These are phyloP conservation scores for Mycena filopes DNA, from an alignment of 768 basidiomycete genomes.

Conservation along the genomic window DNA sequence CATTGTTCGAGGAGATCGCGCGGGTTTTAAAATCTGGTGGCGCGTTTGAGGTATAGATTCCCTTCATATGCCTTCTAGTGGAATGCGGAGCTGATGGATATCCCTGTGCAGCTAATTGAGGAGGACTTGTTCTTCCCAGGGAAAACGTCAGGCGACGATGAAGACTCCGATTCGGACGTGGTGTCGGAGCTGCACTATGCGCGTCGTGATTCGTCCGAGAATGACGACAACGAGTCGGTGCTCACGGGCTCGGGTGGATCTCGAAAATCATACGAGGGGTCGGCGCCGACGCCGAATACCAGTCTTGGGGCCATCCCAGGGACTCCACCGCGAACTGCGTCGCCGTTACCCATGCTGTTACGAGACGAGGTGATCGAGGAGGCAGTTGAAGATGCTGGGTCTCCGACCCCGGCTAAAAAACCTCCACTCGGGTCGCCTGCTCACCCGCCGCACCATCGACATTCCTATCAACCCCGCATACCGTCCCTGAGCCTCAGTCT, in stretches of 20 bases:
- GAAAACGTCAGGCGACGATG: constrained; percentile 49
- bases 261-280: constrained; percentile 28
- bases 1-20: constrained; percentile 72
- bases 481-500: background rate
- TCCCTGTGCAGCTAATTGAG: constrained; percentile 65
- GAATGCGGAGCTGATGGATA: background rate
- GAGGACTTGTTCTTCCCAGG: constrained; percentile 83
- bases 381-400: constrained; percentile 29
- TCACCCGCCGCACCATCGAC: constrained; percentile 17
- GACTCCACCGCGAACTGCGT: constrained; percentile 39
- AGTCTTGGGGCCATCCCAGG: constrained; percentile 32
- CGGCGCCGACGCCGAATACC: constrained; percentile 31
- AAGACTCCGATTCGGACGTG: constrained; percentile 40
- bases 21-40: constrained; percentile 81
- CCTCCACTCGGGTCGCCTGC: constrained; percentile 17
- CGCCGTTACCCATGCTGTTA: constrained; percentile 33
- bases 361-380: constrained; percentile 35
- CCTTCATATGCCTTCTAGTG: constrained; percentile 12
- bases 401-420: constrained; percentile 34
- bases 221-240: constrained; percentile 13
- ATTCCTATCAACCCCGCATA: constrained; percentile 28
- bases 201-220: background rate
- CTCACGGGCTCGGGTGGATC: constrained; percentile 28
- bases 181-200: constrained; percentile 39
- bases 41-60: constrained; percentile 67